These are phyloP conservation scores for Pezicula carpinea DNA, from an alignment of 2,329 filamentous ascomycete species.

Conservation along the genomic window DNA sequence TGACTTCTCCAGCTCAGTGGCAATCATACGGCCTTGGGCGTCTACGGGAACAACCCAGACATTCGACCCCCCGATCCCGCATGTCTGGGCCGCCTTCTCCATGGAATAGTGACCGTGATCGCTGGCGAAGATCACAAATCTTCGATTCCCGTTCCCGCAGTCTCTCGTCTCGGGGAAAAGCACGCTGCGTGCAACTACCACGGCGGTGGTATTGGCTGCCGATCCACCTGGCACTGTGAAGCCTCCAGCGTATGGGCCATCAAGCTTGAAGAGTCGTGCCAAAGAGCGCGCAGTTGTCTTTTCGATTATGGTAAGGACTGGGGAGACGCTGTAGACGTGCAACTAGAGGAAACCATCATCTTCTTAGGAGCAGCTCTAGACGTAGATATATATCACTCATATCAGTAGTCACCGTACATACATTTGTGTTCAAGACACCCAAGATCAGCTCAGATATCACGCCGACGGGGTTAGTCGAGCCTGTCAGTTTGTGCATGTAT, in stretches of 20 bases:
- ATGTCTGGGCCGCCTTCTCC: conserved; percentile 89
- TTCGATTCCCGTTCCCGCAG: conserved; percentile 58
- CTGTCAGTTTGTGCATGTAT: conserved; percentile 92
- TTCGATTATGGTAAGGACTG: conserved; percentile 81
- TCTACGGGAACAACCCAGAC: conserved; percentile 77
- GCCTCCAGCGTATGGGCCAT: conserved; percentile 61
- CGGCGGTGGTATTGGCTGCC: conserved; percentile 77
- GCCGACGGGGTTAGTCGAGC: conserved; percentile 83
- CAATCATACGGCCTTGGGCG: conserved; percentile 64
- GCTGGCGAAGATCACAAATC: conserved; percentile 83
- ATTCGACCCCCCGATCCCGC: conserved; percentile 71
- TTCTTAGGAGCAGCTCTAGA: conserved; percentile 24
- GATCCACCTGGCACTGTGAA: conserved; percentile 74
- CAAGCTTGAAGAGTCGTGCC: conserved; percentile 73
- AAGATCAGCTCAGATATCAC: conserved; percentile 81
- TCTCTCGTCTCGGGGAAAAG: conserved; percentile 76
- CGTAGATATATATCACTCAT: too few relatives aligned
- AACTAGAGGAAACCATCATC: conserved; percentile 40
- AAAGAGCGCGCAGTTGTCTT: conserved; percentile 73
- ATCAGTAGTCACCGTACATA: too few relatives aligned
- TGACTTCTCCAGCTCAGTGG: conserved; percentile 57
- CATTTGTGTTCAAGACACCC: conserved; percentile 85
- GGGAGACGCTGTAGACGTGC: conserved; percentile 92
- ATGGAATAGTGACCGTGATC: conserved; percentile 91
- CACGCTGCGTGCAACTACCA: conserved; percentile 82